Base-by-base conservation (phyloP, 2,329 filamentous ascomycete species). In the Monilinia fructigena region DNA sequence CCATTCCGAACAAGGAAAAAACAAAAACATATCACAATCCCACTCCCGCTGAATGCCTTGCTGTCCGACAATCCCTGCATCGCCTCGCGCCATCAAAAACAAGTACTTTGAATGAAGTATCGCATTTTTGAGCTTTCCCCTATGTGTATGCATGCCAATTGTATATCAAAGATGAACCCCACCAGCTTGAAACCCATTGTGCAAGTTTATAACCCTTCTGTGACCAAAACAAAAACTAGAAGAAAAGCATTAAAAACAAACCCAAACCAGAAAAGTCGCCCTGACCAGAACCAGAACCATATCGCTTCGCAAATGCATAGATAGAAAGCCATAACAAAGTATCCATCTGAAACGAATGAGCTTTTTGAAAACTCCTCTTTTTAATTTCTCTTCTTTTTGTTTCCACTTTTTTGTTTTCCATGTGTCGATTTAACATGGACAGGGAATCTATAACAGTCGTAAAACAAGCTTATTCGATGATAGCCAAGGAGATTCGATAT, bases 281-380 rank as follows among this genome's bases (percentile, higher is more conserved):
- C 56, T 59, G 66, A 54, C 55, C 52, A 56, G 66, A 68, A 61
- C 66, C 65, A 68, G 52, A 67, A 65, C 65, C 72, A 71, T 65
- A 58, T 55, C 65, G 61, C 65, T 72, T 74, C 64, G 70, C 69
- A 74, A 75, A 74, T 74, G 72, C 73, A 70, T 71, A 63, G 70
- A 69, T 63, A 65, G 67, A 70, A 71, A 74, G 71, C 63, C 58
- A 59, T 50, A 61, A 61, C 65, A 71, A 67, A 70, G 53, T 66
- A 66, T 66, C 66, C 65, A 65, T 69, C 65, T 71, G 42, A 55
- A 55, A 68, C 28, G 66, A 66, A 62, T 56, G 45, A 67, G 28
- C 47, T 52, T 53, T 53, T 61, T 38, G 40, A 50, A 66, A 31
- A 60, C 65, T 53, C 59, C 67, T 55, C 58, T 48, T 55, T 55